Evolutionary conservation across 176 grass and related monocot genomes (phyloP).

Genomic region (Carex cristatella): DNA sequence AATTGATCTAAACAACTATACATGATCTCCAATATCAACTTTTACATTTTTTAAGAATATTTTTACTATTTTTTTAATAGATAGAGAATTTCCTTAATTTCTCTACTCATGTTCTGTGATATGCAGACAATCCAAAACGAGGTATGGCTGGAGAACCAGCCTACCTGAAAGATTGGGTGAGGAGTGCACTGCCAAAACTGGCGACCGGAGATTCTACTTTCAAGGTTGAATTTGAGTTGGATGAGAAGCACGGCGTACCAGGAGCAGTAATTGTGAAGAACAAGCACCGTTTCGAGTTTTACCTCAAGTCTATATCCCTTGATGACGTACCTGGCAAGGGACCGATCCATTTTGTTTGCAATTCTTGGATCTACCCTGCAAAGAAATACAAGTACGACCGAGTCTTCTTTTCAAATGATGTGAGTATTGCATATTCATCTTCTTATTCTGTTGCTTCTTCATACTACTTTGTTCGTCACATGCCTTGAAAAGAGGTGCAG

Average conservation of each 20-base stretch:
- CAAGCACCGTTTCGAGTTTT: conserved; percentile 49
- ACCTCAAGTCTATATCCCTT: conserved; percentile 64
- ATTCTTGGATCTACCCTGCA: conserved; percentile 68
- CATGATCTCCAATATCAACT: too few species aligned
- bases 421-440: conserved; percentile 16
- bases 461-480: not conserved
- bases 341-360: conserved; percentile 48
- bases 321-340: conserved; percentile 42
- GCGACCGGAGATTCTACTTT: conserved; percentile 44
- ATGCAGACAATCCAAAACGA: conserved; percentile 7
- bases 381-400: conserved; percentile 41
- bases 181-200: conserved; percentile 13
- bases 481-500: not conserved
- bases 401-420: conserved; percentile 71
- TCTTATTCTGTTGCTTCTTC: not conserved
- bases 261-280: conserved; percentile 65
- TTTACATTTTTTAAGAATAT: too few species aligned
- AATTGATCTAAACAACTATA: too few species aligned
- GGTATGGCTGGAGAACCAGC: conserved; percentile 40
- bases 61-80: too few species aligned
- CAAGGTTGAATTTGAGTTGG: conserved; percentile 47
- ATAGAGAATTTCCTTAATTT: not conserved
- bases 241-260: conserved; percentile 40
- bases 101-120: not conserved
- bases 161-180: conserved; percentile 46